Evolutionary conservation across 345 rosid genomes (phyloP).

Genomic region (Murraya koenigii): DNA sequence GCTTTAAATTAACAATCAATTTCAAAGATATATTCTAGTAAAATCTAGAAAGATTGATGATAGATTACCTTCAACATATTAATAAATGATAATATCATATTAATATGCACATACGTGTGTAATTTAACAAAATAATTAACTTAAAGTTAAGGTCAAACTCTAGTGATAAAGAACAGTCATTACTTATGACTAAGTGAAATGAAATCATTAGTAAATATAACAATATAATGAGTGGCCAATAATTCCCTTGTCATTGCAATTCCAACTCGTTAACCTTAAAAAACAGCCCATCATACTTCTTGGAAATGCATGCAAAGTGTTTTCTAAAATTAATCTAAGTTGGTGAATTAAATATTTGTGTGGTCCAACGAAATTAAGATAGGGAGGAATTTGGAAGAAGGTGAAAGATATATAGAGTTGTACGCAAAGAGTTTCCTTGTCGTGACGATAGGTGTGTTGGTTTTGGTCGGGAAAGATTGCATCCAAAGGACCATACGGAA

Average conservation of each 20-base stretch:
- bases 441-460: not conserved
- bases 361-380: not conserved
- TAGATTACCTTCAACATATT: not conserved
- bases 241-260: too few species aligned
- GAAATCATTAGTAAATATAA: too few species aligned
- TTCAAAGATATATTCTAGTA: not conserved
- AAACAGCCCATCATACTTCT: too few species aligned
- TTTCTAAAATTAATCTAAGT: not conserved
- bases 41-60: not conserved
- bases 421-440: not conserved
- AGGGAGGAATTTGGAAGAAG: not conserved
- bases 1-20: not conserved
- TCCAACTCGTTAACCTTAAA: too few species aligned
- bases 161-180: too few species aligned
- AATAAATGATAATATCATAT: not conserved
- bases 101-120: not conserved
- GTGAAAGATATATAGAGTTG: not conserved
- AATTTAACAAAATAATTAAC: too few species aligned
- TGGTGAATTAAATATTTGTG: not conserved
- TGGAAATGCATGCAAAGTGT: too few species aligned
- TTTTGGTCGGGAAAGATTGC: conserved; percentile 8
- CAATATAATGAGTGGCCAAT: too few species aligned
- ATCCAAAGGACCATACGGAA: conserved; percentile 18
- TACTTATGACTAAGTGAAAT: too few species aligned
- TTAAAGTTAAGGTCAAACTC: too few species aligned